Evolutionary conservation across 2,329 filamentous ascomycete species (phyloP), one percentile per base, ranked within the genome.

Genomic region (Trichothecium roseum): DNA sequence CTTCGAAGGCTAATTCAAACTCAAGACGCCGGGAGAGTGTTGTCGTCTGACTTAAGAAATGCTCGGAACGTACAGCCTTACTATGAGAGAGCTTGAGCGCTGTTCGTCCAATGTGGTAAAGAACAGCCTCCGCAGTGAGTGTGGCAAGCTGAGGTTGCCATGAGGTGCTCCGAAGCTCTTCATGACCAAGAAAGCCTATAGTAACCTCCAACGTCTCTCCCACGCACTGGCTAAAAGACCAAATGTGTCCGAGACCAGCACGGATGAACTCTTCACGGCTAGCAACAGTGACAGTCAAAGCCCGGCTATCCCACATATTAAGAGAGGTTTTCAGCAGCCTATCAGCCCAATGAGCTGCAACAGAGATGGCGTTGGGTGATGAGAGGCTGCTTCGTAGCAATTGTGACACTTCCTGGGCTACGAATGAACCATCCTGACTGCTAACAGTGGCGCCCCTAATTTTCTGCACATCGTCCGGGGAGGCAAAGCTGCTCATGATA

Each of bases 41-140:
- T 13, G 46, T 40, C 2, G 45, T 47, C 4, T 45, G 44, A 28
- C 47, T 44, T 10, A 56, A 40, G 31, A 58, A 49, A 36, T 56
- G 54, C 42, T 59, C 55, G 3, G 53, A 49, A 13, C 52, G 46
- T 5, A 53, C 45, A 3, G 55, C 55, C 13, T 54, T 46, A 8
- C 42, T 40, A 17, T 52, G 46, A 5, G 45, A 41, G 8, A 55
- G 41, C 4, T 44, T 39, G 16, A 56, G 40, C 15, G 50, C 43
- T 3, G 49, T 46, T 8, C 53, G 47, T 4, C 54, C 48, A 5
- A 49, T 48, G 35, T 60, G 56, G 37, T 59, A 56, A 4, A 60
- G 39, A n/a, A 59, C 44, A 4, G 49, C 50, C 39, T 59, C 57
- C 4, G 54, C 41, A 10, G 44, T 30, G 14, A 51, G 38, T 12